These are phyloP conservation scores for Huntiella abstrusa DNA, from an alignment of 2,329 filamentous ascomycete species.

Conservation along the genomic window DNA sequence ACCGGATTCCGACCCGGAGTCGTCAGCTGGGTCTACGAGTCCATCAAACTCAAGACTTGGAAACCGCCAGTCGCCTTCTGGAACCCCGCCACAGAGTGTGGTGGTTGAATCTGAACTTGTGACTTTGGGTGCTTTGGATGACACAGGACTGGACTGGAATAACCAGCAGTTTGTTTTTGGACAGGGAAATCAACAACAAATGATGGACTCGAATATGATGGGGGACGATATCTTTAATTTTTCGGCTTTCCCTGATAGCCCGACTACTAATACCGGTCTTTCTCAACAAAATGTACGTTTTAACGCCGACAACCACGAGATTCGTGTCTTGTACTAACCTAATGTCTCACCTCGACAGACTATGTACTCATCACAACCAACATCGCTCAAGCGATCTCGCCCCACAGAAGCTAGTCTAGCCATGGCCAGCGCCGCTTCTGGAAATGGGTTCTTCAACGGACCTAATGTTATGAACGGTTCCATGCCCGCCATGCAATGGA, in stretches of 20 bases:
- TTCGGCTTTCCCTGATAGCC: slow-evolving; percentile 6
- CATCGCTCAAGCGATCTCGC: slow-evolving; percentile 10
- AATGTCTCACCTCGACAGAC: slow-evolving; percentile 5
- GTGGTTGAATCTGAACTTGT: slow-evolving; percentile 1
- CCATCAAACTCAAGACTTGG: slow-evolving; percentile 9
- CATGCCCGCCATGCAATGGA: slow-evolving; percentile 6
- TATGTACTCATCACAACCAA: slow-evolving; percentile 6
- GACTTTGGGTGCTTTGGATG: slow-evolving; percentile 7
- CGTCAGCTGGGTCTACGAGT: slow-evolving; percentile 9
- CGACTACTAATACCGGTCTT: background rate
- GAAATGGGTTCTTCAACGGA: slow-evolving; percentile 4
- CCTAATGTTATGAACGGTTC: slow-evolving; percentile 2
- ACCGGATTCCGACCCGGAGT: slow-evolving; percentile 10
- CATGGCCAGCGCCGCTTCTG: slow-evolving; percentile 3
- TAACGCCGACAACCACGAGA: background rate
- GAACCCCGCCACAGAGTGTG: slow-evolving; percentile 8
- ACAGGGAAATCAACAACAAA: slow-evolving; percentile 5
- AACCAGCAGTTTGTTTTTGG: slow-evolving; percentile 7
- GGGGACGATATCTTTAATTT: slow-evolving; percentile 11
- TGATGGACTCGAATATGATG: slow-evolving; percentile 8
- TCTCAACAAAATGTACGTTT: slow-evolving; percentile 8
- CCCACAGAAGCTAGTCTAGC: slow-evolving; percentile 4
- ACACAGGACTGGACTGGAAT: slow-evolving; percentile 7
- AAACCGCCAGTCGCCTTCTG: slow-evolving; percentile 8
- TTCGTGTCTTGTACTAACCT: background rate